Evolutionary conservation across 2,329 filamentous ascomycete species (phyloP), one percentile per base, ranked within the genome.

Genomic region (Apiospora koreana): DNA sequence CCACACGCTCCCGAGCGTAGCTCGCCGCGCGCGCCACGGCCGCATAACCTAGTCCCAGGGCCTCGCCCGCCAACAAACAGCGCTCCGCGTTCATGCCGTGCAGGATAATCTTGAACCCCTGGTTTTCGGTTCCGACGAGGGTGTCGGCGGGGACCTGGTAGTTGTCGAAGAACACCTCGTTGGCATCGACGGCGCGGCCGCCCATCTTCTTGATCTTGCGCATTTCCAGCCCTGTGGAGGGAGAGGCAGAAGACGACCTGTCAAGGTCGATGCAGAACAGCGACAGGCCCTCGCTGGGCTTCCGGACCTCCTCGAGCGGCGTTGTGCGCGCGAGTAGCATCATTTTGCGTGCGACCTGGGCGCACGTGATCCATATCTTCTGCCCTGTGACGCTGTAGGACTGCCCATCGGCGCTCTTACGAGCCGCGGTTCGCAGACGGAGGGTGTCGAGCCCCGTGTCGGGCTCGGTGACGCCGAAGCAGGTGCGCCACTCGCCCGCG

Each of bases 301-400:
- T 94, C 71, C 84, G 83, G 0, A 90, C 89, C 71, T 93, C 85
- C 67, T 93, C 91, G 0, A 91, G 74, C 0, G 92, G 87, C 0
- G 90, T 93, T 0, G 93, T 97, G 1, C 94, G 88, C 0, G 93
- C 93, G 0, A 97, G 86, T 0, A 97, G 85, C 4, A 97, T 91
- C 93, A 97, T 97, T 76, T 94, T 93, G 4, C 87, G 86, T 0
- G 94, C 93, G 0, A 95, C 92, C 78, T 97, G 93, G 0, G 94
- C 94, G 68, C 90, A 95, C 0, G 93, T 93, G 69, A 96, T 97
- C 94, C 94, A 97, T 69, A 95, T 95, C 82, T 97, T 97, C 78
- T 95, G 93, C 0, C 94, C 93, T 0, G 88, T 88, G 14, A 97
- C 86, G 1, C 82, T 84, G 78, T 95, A 97, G 4, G 83, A 86